Base-by-base conservation (phyloP, 2,329 filamentous ascomycete genomes). In the Epichloe coenophiala region DNA sequence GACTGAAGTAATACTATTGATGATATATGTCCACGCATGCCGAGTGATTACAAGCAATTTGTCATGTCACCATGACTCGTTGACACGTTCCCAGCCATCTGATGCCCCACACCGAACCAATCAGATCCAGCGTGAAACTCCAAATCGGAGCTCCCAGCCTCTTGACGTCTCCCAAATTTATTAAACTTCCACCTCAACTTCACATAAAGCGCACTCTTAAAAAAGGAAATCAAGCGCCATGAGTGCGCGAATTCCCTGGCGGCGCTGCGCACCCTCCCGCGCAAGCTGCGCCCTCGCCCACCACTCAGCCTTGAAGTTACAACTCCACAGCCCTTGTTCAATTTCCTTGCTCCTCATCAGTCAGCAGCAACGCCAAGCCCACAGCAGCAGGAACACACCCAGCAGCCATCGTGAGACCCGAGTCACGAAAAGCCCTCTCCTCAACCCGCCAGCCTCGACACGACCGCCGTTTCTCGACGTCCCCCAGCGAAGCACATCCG, bases 371-470 rank as follows among this genome's bases (percentile, higher is more conserved):
- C 61, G 62, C 31, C 50, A 48, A 49, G 57, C 58, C 36, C 57
- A 63, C 51, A 58, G 31, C 39, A 19, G 35, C 33, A 37, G 42
- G 21, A 45, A 58, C 51, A 48, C 43, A 6, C 33, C n/a, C 5
- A 31, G 33, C 45, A 59, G 56, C 33, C 58, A 55, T 19, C 55
- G 57, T 49, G 58, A 60, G 52, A 64, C 23, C 53, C 54, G 48
- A 58, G 55, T 38, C 21, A 8, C 54, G 56, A 61, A 57, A 57
- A 70, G 61, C 51, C 57, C 66, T 35, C 61, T 67, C 47, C 60
- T 89, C 58, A 94, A 95, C 68, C 84, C 86, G 0, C 86, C 88
- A 0, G 61, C 70, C 9, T 79, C 80, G 45, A 93, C 88, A 0
- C 82, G 84, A 21, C 86, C 90, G 0, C 80, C 87, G 0, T 74